Evolutionary conservation across 371 early-diverging fungal species (phyloP), one percentile per base, ranked within the genome.

Genomic region (Syncephalastrum contaminatum): DNA sequence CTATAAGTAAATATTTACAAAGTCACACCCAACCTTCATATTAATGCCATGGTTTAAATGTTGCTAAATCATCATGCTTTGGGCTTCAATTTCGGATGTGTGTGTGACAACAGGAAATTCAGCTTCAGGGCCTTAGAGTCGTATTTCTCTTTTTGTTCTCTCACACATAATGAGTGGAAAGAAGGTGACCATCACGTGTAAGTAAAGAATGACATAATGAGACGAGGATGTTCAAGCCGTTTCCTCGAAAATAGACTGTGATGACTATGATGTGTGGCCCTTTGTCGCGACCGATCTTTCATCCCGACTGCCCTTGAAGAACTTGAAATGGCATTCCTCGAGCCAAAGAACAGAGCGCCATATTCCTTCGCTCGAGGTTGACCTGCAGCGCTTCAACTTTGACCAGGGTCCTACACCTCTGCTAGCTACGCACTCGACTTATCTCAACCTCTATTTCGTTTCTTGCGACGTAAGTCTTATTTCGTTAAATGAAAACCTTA

Each of bases 401-500:
- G 80, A 79, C n/a, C 58, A 59, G 52, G 70, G 80, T 2, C 70
- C 86, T 12, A 64, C 80, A 24, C 88, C 86, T 0, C 79, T 86
- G 13, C 73, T 83, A 0, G 57, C 84, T 6, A 73, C 83, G 21
- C 87, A 82, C 56, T 88, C 81, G 25, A 85, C 86, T 1, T 86
- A 88, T 57, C 63, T 92, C 25, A 91, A 96, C 69, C 63, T 94
- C 19, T 92, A 87, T 62, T 87, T 94, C 66, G 88, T 93, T 40
- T 75, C 83, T 54, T 89, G 90, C 66, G 91, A 93, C 66, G 91
- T 89, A 81, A 43, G 73, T 90, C 22, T 88, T 92, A 66, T 59
- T 93, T 19, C n/a, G n/a, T n/a, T n/a, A n/a, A n/a, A n/a, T n/a
- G n/a, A n/a, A n/a, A n/a, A n/a, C n/a, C n/a, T n/a, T n/a, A n/a